These are phyloP conservation scores for Vigna hirtella DNA, from an alignment of 306 rosid genomes.

Conservation along the genomic window DNA sequence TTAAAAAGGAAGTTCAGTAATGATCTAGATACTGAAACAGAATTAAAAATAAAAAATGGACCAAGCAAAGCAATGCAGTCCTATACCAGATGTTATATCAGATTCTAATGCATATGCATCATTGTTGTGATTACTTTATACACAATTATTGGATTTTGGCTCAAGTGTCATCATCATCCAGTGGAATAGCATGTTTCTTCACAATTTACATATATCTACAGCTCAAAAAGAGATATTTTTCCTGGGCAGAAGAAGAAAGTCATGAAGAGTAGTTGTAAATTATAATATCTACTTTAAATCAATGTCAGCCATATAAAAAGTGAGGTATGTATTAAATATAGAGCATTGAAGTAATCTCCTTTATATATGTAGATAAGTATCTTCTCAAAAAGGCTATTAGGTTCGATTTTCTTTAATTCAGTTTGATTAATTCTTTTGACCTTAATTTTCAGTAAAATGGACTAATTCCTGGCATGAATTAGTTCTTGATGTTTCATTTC, in stretches of 20 bases:
- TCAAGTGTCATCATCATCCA: constrained; percentile 6
- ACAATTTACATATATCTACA: constrained; percentile 12
- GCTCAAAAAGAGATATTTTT: neutral
- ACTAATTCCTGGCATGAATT: neutral
- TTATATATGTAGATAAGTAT: neutral
- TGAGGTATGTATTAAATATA: neutral
- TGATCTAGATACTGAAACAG: too few relatives aligned
- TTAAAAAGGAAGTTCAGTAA: too few relatives aligned
- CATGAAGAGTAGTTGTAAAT: neutral
- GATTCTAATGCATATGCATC: neutral
- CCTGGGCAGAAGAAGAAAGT: neutral
- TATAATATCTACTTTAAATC: constrained; percentile 17
- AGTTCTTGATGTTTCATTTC: neutral
- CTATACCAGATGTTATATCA: neutral
- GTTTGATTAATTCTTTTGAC: neutral
- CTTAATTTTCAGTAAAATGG: neutral
- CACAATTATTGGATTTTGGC: neutral
- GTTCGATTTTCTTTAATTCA: neutral
- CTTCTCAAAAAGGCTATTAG: too few relatives aligned
- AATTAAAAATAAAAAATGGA: too few relatives aligned
- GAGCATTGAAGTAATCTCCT: neutral
- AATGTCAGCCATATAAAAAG: neutral
- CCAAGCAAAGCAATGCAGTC: too few relatives aligned
- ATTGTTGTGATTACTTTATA: constrained; percentile 7
- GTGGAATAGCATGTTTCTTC: neutral